A percentile compares a stretch with the other conserved stretches of the same genome.
Conservation (phyloP, 257 asterid species). For the Solanum paucissectum region DNA sequence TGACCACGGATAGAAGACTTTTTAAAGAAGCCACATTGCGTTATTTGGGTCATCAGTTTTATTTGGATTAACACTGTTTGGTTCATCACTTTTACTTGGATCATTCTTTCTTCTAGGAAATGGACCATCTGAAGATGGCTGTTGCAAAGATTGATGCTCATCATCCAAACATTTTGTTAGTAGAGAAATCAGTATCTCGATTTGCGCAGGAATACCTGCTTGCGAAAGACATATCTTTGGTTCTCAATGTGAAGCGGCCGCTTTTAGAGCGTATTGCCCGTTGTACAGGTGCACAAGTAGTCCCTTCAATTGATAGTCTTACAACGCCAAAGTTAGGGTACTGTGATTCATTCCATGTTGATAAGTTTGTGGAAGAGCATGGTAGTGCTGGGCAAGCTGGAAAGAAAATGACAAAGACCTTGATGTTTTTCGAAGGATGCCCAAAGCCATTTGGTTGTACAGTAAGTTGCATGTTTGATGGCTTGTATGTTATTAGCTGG, state of each 20-base stretch:
- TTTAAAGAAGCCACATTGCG: background rate
- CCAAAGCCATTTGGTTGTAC: slow-evolving; percentile 95
- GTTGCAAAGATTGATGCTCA: slow-evolving; percentile 87
- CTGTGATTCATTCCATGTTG: slow-evolving; percentile 76
- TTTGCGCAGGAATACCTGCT: slow-evolving; percentile 93
- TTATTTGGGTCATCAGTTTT: background rate
- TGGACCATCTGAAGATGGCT: slow-evolving; percentile 99
- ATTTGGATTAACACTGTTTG: background rate
- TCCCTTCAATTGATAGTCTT: slow-evolving; percentile 75
- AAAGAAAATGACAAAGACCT: slow-evolving; percentile 67
- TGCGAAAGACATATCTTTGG: slow-evolving; percentile 79
- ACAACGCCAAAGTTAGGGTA: slow-evolving; percentile 71
- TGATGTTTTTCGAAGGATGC: slow-evolving; percentile 96
- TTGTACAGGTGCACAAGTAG: slow-evolving; percentile 85
- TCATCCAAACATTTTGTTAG: slow-evolving; percentile 80
- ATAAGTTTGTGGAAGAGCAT: slow-evolving; percentile 65
- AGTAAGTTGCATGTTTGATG: slow-evolving; percentile 35
- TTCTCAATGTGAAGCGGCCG: slow-evolving; percentile 71
- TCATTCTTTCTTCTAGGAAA: slow-evolving; percentile 44
- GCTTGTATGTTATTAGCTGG: background rate
- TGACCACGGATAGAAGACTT: background rate
- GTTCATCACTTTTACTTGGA: background rate
- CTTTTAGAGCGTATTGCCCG: slow-evolving; percentile 93
- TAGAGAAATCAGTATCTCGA: slow-evolving; percentile 96
- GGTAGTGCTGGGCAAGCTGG: slow-evolving; percentile 67